These are phyloP conservation scores for Termitomyces sp. DNA, from an alignment of 768 basidiomycete species.

Conservation along the genomic window DNA sequence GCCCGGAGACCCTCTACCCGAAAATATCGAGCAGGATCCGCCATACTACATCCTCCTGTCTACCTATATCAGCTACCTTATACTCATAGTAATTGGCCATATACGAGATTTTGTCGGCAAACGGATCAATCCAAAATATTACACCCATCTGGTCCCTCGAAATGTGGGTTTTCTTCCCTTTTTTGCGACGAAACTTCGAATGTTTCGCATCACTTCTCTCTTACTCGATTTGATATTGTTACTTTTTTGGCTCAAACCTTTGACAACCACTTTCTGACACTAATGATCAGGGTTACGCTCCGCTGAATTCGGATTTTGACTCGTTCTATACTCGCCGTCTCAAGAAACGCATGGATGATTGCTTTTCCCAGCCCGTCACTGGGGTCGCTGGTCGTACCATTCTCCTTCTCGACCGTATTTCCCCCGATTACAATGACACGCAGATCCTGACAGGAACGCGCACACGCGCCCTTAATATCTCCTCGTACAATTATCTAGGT, in stretches of 20 bases:
- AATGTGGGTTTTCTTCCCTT: conserved; percentile 48
- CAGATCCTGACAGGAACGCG: conserved; percentile 71
- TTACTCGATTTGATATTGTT: neutral
- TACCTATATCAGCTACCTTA: conserved; percentile 90
- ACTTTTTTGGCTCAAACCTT: neutral
- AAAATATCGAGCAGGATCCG: conserved; percentile 73
- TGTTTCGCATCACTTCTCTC: neutral
- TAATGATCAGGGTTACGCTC: conserved; percentile 78
- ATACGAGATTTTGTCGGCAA: conserved; percentile 95
- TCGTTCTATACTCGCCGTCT: conserved; percentile 98
- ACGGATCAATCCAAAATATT: conserved; percentile 59
- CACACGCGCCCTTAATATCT: conserved; percentile 91
- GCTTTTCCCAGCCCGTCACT: conserved; percentile 88
- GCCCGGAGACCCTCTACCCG: conserved; percentile 39
- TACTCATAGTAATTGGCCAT: conserved; percentile 89
- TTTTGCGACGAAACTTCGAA: neutral
- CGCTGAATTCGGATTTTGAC: conserved; percentile 96
- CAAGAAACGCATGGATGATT: conserved; percentile 92
- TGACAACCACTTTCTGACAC: neutral
- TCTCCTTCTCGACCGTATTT: conserved; percentile 75
- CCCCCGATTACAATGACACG: conserved; percentile 75
- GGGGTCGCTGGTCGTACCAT: conserved; percentile 96
- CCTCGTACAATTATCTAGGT: conserved; percentile 98
- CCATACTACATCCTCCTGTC: conserved; percentile 89
- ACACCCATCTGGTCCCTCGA: conserved; percentile 76